A percentile compares a stretch with the other conserved stretches of the same genome.
phyloP scores from a whole-genome alignment of 345 rosid genomes.

The Schrenkiella parvula region DNA sequence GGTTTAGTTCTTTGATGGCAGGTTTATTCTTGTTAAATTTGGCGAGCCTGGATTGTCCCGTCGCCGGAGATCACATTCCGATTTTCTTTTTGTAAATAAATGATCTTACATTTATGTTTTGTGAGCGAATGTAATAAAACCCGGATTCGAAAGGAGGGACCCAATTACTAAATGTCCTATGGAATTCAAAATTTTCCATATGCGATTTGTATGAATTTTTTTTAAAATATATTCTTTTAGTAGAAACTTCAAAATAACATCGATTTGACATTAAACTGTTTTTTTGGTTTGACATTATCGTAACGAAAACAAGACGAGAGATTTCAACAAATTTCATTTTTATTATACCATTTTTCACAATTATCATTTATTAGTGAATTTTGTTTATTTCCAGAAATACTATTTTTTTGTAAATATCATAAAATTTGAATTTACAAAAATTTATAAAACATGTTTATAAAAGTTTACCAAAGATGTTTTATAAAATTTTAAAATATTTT shows the following conservation, averaged over 20 bases:
- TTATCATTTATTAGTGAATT: too few relatives aligned
- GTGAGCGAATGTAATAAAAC: background rate
- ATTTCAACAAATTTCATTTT: too few relatives aligned
- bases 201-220: background rate
- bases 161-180: background rate
- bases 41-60: constrained; percentile 41
- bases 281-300: background rate
- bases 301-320: background rate
- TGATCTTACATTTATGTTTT: background rate
- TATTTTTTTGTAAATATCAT: too few relatives aligned
- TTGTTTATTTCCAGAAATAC: too few relatives aligned
- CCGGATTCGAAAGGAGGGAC: background rate
- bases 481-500: too few relatives aligned
- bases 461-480: too few relatives aligned
- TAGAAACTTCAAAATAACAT: background rate
- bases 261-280: background rate
- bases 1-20: constrained; percentile 52
- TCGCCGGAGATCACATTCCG: constrained; percentile 24
- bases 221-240: background rate
- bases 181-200: background rate
- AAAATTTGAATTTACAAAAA: too few relatives aligned
- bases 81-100: constrained; percentile 17
- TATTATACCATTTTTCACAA: too few relatives aligned
- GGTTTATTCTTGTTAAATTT: constrained; percentile 48
- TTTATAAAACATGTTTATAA: too few relatives aligned